Conservation (phyloP, 805 yeast genomes). For the Metschnikowia kunwiensis region DNA sequence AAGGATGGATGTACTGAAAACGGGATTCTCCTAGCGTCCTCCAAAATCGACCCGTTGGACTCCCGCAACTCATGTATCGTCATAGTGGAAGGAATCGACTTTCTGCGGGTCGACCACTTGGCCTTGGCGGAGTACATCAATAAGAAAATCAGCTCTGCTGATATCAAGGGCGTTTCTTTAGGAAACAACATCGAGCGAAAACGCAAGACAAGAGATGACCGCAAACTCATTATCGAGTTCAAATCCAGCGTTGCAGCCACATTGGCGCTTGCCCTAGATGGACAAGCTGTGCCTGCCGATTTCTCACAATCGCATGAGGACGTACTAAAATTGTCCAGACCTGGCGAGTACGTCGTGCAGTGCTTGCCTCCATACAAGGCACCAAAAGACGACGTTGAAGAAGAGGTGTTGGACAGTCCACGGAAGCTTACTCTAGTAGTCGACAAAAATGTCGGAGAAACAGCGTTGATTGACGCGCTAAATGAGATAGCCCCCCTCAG, state of each 20-base stretch:
- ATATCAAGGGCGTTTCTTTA: constrained; percentile 36
- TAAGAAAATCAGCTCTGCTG: constrained; percentile 42
- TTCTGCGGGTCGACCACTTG: constrained; percentile 31
- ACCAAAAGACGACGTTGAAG: constrained; percentile 22
- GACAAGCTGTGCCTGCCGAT: constrained; percentile 27
- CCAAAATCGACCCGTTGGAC: constrained; percentile 39
- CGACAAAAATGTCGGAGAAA: constrained; percentile 44
- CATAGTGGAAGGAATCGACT: constrained; percentile 32
- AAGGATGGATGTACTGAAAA: constrained; percentile 32
- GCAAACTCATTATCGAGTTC: constrained; percentile 49
- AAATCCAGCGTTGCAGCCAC: constrained; percentile 55
- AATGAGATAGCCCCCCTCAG: constrained; percentile 39
- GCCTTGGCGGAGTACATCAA: constrained; percentile 45
- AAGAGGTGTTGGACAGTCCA: constrained; percentile 39
- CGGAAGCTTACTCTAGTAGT: constrained; percentile 47
- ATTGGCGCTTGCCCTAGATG: constrained; percentile 43
- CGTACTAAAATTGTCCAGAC: constrained; percentile 24
- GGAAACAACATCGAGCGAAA: constrained; percentile 31
- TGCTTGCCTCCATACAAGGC: constrained; percentile 19
- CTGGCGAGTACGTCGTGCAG: constrained; percentile 37
- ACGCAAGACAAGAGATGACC: constrained; percentile 36
- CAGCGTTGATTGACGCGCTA: constrained; percentile 42
- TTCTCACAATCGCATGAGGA: constrained; percentile 16
- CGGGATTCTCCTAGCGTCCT: constrained; percentile 30
- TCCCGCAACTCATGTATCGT: constrained; percentile 33